Conservation (phyloP, 129 eudicot genomes). For the Heracleum sosnowskyi region DNA sequence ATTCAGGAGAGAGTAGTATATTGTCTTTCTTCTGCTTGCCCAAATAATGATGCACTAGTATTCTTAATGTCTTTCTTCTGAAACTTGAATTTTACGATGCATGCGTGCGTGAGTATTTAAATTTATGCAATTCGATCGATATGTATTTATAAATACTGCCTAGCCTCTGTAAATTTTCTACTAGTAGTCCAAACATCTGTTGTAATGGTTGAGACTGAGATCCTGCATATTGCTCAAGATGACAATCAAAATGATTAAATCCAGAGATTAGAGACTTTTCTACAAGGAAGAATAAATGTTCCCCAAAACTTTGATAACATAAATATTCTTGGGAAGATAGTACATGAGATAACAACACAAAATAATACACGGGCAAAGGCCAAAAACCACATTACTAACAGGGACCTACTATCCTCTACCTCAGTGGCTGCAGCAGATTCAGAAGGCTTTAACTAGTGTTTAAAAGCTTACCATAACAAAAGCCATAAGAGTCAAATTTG, state of each 20-base stretch:
- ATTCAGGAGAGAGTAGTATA: too few relatives aligned
- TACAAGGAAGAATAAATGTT: neutral
- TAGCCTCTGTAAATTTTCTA: too few relatives aligned
- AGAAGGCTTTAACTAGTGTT: conserved; percentile 11
- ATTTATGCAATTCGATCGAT: too few relatives aligned
- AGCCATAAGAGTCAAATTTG: conserved; percentile 32
- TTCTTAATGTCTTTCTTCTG: too few relatives aligned
- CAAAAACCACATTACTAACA: neutral
- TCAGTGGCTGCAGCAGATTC: conserved; percentile 8
- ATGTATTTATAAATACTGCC: too few relatives aligned
- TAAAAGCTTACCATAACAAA: conserved; percentile 17
- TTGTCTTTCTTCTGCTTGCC: neutral
- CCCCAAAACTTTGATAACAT: conserved; percentile 6
- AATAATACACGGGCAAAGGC: neutral
- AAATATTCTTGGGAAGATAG: conserved; percentile 10
- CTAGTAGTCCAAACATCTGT: too few relatives aligned
- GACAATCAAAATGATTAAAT: neutral
- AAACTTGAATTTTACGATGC: neutral
- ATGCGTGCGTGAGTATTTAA: neutral
- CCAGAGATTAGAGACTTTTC: neutral
- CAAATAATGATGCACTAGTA: neutral
- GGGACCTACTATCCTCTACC: neutral
- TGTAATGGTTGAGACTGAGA: neutral
- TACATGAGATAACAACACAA: neutral
- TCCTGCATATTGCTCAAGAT: neutral